Conservation (phyloP, 257 asterid species). For the Solanum pimpinellifolium region DNA sequence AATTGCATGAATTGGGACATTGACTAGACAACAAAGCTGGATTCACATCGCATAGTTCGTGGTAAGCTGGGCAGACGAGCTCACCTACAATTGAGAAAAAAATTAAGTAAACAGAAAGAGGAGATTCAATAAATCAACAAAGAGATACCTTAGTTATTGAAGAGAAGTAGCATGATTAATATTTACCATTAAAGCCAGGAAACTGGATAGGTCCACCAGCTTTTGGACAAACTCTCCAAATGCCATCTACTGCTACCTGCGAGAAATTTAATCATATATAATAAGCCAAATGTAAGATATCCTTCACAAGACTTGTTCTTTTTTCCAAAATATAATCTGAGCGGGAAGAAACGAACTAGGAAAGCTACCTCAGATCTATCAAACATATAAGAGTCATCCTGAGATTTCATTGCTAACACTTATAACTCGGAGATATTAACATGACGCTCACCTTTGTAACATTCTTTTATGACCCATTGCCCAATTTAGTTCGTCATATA, state of each 20-base stretch:
- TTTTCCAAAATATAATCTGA: background rate
- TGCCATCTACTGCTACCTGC: conserved; percentile 86
- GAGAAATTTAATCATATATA: background rate
- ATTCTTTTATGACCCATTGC: background rate
- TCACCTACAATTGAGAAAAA: conserved; percentile 45
- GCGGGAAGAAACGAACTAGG: background rate
- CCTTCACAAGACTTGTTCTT: background rate
- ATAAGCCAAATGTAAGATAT: background rate
- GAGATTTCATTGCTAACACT: background rate
- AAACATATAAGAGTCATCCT: background rate
- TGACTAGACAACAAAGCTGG: conserved; percentile 57
- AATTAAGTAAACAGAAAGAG: background rate
- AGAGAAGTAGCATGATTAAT: background rate
- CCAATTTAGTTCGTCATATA: background rate
- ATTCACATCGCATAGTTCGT: conserved; percentile 65
- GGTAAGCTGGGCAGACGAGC: conserved; percentile 85
- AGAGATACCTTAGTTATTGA: background rate
- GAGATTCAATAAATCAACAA: background rate
- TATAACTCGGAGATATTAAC: background rate
- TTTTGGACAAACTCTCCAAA: conserved; percentile 76
- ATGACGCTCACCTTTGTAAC: background rate
- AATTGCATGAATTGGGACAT: conserved; percentile 76
- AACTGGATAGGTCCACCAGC: conserved; percentile 75
- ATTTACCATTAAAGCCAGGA: conserved; percentile 76
- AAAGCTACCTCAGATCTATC: background rate